Evolutionary conservation across 2,329 filamentous ascomycete species (phyloP), one percentile per base, ranked within the genome.

Genomic region (Amphichorda felina): DNA sequence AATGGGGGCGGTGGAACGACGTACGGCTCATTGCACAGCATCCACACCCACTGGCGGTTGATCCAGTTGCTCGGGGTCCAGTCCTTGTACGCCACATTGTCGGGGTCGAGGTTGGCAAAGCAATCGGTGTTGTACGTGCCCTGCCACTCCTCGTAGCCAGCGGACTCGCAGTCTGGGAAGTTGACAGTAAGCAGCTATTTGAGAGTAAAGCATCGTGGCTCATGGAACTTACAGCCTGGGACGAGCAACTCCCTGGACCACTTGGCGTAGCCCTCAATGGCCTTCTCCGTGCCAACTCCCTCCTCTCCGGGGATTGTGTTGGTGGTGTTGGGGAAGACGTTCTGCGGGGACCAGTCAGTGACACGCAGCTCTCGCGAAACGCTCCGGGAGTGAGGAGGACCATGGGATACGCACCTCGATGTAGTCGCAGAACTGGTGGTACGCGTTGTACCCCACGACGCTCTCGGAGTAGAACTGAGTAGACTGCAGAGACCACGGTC

Each of bases 11-110:
- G 8, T 7, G 4, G 6, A 19, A 16, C 18, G 34, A 66, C n/a
- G 32, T 42, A 49, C 45, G 74, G 72, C 49, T 79, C 70, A 47
- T 79, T 78, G 59, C 75, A 79, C 2, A 65, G 59, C 52, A 76
- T 63, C 73, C 74, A 79, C 7, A 59, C 49, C 72, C 72, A 79
- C 41, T 74, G 69, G 0, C 70, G 54, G 42, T 70, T 60, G 14
- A 56, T 44, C 0, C 45, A 36, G 47, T 77, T 76, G 33, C 42
- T 43, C 5, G 68, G 54, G 2, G 53, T 56, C 14, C 47, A 52
- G 47, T 79, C 69, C 4, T 63, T 68, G 51, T 59, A 78, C 3
- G 69, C 42, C 0, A 64, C 57, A 40, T 57, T 70, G 15, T 54
- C 57, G 6, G 56, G 41, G 43, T 77, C 65, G 49, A 73, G 63